Evolutionary conservation across 2,329 filamentous ascomycete genomes (phyloP), one percentile per base, ranked within the genome.

Genomic region (Pestalotiopsis sp.): DNA sequence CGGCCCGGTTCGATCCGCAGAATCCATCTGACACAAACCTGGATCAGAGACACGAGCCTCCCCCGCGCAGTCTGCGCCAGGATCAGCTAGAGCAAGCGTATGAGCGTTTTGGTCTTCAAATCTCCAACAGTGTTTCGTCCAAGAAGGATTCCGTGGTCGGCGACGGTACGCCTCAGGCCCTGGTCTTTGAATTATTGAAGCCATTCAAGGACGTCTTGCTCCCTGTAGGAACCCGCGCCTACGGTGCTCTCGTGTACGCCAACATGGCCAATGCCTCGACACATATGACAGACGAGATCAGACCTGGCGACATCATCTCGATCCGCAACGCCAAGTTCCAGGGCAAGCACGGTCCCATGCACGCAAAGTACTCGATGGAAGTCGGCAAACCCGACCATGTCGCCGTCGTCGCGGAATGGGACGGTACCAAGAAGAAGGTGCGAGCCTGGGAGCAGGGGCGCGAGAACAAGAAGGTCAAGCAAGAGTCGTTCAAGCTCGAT

Each of bases 371-470:
- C 80, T 91, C 87, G 63, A 84, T 90, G 66, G 96, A 99, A 74
- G 93, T 98, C 1, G 95, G 94, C 72, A 96, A 93, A 78, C 89
- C 89, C 3, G 93, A 95, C 72, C 96, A 99, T 76, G 95, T 98
- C 0, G 96, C 89, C 2, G 84, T 99, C 2, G 95, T 99, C 3
- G 89, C 94, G 11, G 96, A 99, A 79, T 99, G 96, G 96, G 96
- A 99, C 79, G 96, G 96, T 3, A 97, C 94, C 56, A 97, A 98
- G 88, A 97, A 97, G 87, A 98, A 98, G 86, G 92, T 99, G 31
- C 85, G 95, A 36, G 95, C 92, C 1, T 98, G 94, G 93, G 96
- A 98, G 80, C 96, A 99, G 79, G 95, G 95, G 0, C 86, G 95
- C 14, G 95, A 98, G 83, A 95, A 90, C 79, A 95, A 92, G 80